Evolutionary conservation across 306 rosid genomes (phyloP), one percentile per base, ranked within the genome.

Genomic region (Inga laurina): DNA sequence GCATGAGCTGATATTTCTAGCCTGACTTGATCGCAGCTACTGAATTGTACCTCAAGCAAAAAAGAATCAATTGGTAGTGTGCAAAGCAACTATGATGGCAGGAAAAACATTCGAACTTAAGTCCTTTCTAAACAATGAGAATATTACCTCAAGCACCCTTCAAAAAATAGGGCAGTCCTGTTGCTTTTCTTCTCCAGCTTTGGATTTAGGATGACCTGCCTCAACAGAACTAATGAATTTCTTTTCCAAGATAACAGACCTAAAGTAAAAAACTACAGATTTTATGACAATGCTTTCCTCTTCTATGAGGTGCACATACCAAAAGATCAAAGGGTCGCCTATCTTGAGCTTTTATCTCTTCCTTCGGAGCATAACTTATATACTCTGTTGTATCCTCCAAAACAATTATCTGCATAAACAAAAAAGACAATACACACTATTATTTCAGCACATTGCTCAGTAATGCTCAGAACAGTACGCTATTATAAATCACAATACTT

Each of bases 111-210:
- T 7, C 1, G 41, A 35, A 72, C 16, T 27, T 27, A 78, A 39
- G 14, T 43, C 10, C 52, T 41, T 43, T n/a, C 22, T 1, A 72
- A 72, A 51, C 43, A 43, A 56, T 56, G 70, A 76, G 30, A 61
- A 79, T 34, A 24, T 45, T 46, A 95, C 99, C 99, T 95, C 76
- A 95, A 87, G 86, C 99, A 95, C 61, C 99, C 99, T 93, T 95
- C 96, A 78, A 93, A 95, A 86, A 92, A 95, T 15, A 92, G 80
- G 24, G 98, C 97, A 74, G 96, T 93, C 85, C 59, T 90, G 77
- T 91, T 83, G 93, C 96, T 89, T 82, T 78, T 95, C 89, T 91
- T 92, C 87, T 84, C 82, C 43, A 95, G 92, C 89, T 86, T 89
- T 62, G 99, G 98, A 72, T 93, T 95, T 71, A 92, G 11, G 84